Conservation (phyloP, 2,329 filamentous ascomycete genomes). For the Colletotrichum chlorophyti region DNA sequence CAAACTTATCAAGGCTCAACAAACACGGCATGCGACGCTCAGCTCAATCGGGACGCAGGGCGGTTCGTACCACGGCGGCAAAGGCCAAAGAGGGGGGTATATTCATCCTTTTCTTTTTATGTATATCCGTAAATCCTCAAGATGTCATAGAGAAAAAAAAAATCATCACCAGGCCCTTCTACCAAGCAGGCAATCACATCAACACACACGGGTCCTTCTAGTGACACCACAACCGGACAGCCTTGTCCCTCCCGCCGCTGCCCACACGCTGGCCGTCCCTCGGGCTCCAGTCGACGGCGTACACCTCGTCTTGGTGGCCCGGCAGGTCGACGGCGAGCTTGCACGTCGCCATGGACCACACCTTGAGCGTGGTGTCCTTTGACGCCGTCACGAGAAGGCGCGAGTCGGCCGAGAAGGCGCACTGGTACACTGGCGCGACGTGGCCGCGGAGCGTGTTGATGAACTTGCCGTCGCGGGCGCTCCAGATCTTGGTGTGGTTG, state of each 20-base stretch:
- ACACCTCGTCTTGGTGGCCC: constrained; percentile 91
- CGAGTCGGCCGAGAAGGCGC: constrained; percentile 90
- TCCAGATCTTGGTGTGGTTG: constrained; percentile 95
- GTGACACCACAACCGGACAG: constrained; percentile 71
- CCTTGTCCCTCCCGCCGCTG: constrained; percentile 93
- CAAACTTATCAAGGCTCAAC: too few species aligned
- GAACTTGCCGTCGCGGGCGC: constrained; percentile 73
- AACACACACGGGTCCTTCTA: constrained; percentile 39
- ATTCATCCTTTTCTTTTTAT: constrained; percentile 28
- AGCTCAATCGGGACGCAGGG: too few species aligned
- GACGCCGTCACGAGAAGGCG: constrained; percentile 85
- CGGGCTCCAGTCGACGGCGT: constrained; percentile 92
- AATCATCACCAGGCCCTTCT: background rate
- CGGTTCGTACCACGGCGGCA: background rate
- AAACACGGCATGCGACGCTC: too few species aligned
- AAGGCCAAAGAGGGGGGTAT: constrained; percentile 18
- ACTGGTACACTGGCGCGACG: constrained; percentile 89
- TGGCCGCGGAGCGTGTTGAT: constrained; percentile 88
- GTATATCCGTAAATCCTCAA: constrained; percentile 17
- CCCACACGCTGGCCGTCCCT: constrained; percentile 83
- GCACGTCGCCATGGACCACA: constrained; percentile 88
- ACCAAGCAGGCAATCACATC: too few species aligned
- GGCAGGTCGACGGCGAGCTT: constrained; percentile 84
- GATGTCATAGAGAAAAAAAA: constrained; percentile 9
- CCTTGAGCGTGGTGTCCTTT: constrained; percentile 93